Conservation (phyloP, 768 basidiomycete genomes). For the Panaeolus cyanescens region DNA sequence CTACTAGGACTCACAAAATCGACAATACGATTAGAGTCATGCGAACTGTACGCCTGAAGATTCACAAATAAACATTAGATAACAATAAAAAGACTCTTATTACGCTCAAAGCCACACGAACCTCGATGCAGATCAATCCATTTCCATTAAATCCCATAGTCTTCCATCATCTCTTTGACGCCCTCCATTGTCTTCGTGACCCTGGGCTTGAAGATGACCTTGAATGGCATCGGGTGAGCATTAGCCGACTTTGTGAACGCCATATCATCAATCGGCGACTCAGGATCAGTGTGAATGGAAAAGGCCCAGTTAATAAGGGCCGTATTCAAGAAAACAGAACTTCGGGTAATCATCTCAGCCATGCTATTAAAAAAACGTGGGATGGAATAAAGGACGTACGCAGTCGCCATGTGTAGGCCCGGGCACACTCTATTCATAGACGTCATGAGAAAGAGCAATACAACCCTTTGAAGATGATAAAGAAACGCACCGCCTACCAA, state of each 20-base stretch:
- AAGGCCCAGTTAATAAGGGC: conserved; percentile 70
- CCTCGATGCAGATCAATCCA: no score
- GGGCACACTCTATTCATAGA: conserved; percentile 54
- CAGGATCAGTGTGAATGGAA: conserved; percentile 50
- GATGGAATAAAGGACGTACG: conserved; percentile 22
- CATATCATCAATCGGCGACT: conserved; percentile 56
- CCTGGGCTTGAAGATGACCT: conserved; percentile 56
- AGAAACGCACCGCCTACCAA: conserved; percentile 44
- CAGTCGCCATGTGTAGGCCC: conserved; percentile 59
- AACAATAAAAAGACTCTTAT: no score
- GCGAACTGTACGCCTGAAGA: no score
- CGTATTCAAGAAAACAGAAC: conserved; percentile 67
- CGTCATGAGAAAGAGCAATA: background rate
- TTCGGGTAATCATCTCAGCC: conserved; percentile 13
- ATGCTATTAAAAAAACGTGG: background rate
- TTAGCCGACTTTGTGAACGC: conserved; percentile 68
- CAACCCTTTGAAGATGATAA: background rate
- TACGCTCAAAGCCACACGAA: no score
- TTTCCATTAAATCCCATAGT: conserved; percentile 35
- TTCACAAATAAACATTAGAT: no score
- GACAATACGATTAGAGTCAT: no score
- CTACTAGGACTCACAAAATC: no score
- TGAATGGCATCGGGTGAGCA: conserved; percentile 64
- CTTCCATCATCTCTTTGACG: conserved; percentile 40
- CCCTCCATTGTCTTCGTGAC: conserved; percentile 30